phyloP scores from a whole-genome alignment of 495 filamentous ascomycete species.

The Penicillium maclennaniae region DNA sequence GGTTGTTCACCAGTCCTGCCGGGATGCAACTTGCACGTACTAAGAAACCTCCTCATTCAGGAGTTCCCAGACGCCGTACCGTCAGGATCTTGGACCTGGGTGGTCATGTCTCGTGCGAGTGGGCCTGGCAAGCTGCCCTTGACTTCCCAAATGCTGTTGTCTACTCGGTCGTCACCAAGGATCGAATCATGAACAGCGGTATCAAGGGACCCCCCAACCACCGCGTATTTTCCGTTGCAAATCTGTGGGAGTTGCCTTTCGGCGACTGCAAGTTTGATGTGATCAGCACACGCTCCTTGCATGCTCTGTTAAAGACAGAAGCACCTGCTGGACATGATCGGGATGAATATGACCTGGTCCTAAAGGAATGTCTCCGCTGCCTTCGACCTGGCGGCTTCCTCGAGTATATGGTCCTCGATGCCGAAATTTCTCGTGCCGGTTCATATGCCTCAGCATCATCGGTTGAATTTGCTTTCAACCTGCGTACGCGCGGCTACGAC shows the following conservation, averaged over 20 bases:
- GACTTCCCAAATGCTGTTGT: slow-evolving; percentile 81
- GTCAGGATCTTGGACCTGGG: slow-evolving; percentile 80
- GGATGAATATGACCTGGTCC: slow-evolving; percentile 86
- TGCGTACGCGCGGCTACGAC: slow-evolving; percentile 85
- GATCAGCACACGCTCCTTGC: slow-evolving; percentile 84
- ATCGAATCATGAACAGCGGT: slow-evolving; percentile 61
- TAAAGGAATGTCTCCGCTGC: slow-evolving; percentile 81
- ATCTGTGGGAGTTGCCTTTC: slow-evolving; percentile 80
- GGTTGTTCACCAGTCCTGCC: slow-evolving; percentile 73
- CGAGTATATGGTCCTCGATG: slow-evolving; percentile 85
- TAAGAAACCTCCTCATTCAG: slow-evolving; percentile 4
- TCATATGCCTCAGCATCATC: slow-evolving; percentile 71
- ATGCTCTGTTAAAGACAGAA: slow-evolving; percentile 70
- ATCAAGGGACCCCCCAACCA: slow-evolving; percentile 85
- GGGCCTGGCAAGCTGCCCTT: slow-evolving; percentile 89
- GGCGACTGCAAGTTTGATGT: slow-evolving; percentile 85
- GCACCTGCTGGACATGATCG: slow-evolving; percentile 46
- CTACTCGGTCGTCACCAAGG: slow-evolving; percentile 77
- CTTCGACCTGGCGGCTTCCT: slow-evolving; percentile 91
- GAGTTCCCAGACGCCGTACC: slow-evolving; percentile 14
- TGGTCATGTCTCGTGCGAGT: slow-evolving; percentile 80
- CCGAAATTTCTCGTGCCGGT: slow-evolving; percentile 80
- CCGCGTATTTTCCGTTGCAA: slow-evolving; percentile 67
- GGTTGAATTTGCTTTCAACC: slow-evolving; percentile 83
- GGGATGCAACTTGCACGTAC: slow-evolving; percentile 46